Evolutionary conservation across 208 protist genomes (phyloP), one percentile per base, ranked within the genome.

Genomic region (Acanthamoeba castellanii): DNA sequence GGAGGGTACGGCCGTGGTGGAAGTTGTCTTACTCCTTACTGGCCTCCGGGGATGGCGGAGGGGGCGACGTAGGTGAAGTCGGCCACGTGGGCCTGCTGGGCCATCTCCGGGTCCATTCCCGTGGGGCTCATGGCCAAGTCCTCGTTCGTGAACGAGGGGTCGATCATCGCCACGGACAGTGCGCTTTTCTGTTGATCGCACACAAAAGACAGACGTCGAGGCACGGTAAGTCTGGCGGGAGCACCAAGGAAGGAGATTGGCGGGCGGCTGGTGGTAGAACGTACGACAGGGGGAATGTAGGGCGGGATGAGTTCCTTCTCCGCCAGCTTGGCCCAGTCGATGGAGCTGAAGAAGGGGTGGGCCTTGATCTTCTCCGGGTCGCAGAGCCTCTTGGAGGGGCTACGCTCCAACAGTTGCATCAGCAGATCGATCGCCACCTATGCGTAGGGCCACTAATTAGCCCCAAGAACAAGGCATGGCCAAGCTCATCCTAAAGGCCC

Each of bases 311-410:
- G 32, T 7, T 88, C 50, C 81, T 64, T 92, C 94, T 52, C 42
- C 61, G 20, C 92, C 25, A 97, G 84, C 68, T 85, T 93, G 1
- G 97, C 94, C 96, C 96, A 97, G 55, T 97, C 90, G 50, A 97
- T 97, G 87, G 34, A 92, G 34, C 42, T 81, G 59, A 97, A 97
- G 90, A 70, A 97, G 50, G 95, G 95, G 57, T 97, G 96, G 34
- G 47, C 55, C 52, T 94, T 57, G 52, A 57, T 57, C 52, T 57
- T 14, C 5, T 57, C 52, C 52, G 52, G 52, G 1, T 57, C 52
- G 52, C 52, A 57, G 18, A 57, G 18, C 16, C 52, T 14, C 52
- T 57, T 20, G 13, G 52, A 13, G 16, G 52, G 52, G 14, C 18
- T 20, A 22, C 52, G 52, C 14, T 57, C 52, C 16, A 57, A 20